Conservation (phyloP, 2,329 filamentous ascomycete genomes). For the Thelonectria discophora region DNA sequence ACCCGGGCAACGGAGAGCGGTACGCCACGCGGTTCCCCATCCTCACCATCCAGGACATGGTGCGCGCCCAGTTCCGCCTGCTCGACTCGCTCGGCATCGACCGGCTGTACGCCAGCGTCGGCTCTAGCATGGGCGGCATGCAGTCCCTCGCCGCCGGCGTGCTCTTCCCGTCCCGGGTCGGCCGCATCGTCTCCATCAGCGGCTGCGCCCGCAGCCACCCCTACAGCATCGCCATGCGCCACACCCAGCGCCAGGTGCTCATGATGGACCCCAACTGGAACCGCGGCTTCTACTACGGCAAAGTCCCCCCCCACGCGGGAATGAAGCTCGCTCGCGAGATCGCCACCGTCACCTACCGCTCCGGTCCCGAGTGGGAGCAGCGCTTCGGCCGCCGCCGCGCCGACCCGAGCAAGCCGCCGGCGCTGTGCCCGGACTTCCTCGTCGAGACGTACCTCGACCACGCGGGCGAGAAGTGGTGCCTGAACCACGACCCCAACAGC, state of each 20-base stretch:
- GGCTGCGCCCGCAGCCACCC: conserved; percentile 95
- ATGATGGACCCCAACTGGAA: conserved; percentile 99
- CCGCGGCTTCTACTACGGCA: conserved; percentile 90
- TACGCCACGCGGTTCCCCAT: conserved; percentile 97
- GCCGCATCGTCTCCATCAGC: conserved; percentile 85
- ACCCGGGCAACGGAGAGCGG: conserved; percentile 85
- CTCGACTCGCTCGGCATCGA: conserved; percentile 80
- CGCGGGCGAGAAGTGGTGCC: conserved; percentile 96
- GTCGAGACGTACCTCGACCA: conserved; percentile 99
- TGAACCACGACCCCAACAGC: conserved; percentile 96
- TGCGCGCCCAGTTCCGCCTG: conserved; percentile 90
- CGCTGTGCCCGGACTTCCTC: conserved; percentile 95
- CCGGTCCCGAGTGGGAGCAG: conserved; percentile 96
- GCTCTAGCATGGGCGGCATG: conserved; percentile 98
- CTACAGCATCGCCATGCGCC: conserved; percentile 98
- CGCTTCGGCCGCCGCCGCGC: conserved; percentile 89
- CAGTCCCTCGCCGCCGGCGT: conserved; percentile 89
- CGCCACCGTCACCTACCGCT: conserved; percentile 95
- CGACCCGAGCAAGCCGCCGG: conserved; percentile 85
- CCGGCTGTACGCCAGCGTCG: conserved; percentile 89
- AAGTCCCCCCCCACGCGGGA: conserved; percentile 88
- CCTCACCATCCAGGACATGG: conserved; percentile 96
- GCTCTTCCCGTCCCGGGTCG: conserved; percentile 83
- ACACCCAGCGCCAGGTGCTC: conserved; percentile 94
- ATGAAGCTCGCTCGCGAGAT: conserved; percentile 99